Conservation (phyloP, 2,329 filamentous ascomycete species). For the Fusarium transvaalense region DNA sequence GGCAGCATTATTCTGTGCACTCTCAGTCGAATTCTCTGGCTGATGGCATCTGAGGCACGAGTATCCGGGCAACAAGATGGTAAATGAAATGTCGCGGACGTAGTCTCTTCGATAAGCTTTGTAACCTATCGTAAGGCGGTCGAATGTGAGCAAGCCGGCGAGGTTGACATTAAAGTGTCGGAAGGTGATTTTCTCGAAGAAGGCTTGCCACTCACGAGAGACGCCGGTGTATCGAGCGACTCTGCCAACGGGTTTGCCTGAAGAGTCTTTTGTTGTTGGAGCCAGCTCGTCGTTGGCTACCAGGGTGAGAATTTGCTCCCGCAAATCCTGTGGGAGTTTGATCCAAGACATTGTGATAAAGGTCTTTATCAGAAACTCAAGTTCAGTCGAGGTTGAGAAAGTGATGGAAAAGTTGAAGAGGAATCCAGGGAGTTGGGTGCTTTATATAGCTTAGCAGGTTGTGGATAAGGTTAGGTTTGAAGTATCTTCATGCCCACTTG, state of each 20-base stretch:
- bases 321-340: background rate
- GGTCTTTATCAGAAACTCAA: no score
- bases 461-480: background rate
- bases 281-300: background rate
- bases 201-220: background rate
- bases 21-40: background rate
- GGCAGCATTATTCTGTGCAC: background rate
- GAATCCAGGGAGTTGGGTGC: background rate
- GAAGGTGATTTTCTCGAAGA: background rate
- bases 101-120: background rate
- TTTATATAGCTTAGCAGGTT: background rate
- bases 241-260: no score
- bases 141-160: background rate
- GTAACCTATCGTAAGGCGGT: background rate
- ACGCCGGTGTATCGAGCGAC: background rate
- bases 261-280: background rate
- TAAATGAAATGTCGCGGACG: background rate
- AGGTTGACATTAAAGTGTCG: background rate
- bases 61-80: background rate
- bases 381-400: background rate
- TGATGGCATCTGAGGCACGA: fast-evolving
- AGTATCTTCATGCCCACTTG: no score
- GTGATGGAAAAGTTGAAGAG: background rate
- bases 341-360: background rate
- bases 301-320: background rate